Base-by-base conservation (phyloP, 2,329 filamentous ascomycete species). In the Aphanoascus verrucosus region DNA sequence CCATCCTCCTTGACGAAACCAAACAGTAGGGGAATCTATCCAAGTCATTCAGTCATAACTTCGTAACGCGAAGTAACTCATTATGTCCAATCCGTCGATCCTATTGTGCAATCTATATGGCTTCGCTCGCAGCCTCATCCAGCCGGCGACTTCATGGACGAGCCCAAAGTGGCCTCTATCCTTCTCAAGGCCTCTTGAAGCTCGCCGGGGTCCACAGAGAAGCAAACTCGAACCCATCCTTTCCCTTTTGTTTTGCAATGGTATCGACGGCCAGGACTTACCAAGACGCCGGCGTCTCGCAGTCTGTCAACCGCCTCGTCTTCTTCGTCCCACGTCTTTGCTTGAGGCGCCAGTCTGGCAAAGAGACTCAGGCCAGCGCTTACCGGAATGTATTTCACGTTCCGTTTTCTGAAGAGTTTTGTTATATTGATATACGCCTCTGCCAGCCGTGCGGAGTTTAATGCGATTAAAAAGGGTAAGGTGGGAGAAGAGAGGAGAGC, bases 141-240 rank as follows among this genome's bases (percentile, higher is more conserved):
- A 28, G 23, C 6, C 45, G 45, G 7, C 17, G 31, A 34, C 17
- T 14, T 9, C 23, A 42, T 40, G n/a, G 40, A 17, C 41, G 41
- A 40, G 42, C 49, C 41, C 47, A 59, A 44, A 19, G 54, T 50
- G 17, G 20, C 50, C 40, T 57, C 49, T 32, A 63, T 59, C 23
- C 58, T 54, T 31, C 40, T 19, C 19, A 63, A 48, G 12, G 59
- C 60, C 23, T 62, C 59, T 19, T 49, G 32, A 37, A 64, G 49
- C 17, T 52, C 51, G n/a, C 45, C 38, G 5, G 45, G 38, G 14
- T 59, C 55, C 1, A 64, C 50, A 1, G 63, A 55, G 54, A 65
- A 65, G 3, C 57, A 57, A 23, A 65, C 44, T 34, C 63, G 52
- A n/a, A 52, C 56, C 63, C 63, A 65, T 1, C 63, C 63, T 43